phyloP scores from a whole-genome alignment of 2,329 filamentous ascomycete genomes.

The Aureobasidium pullulans region DNA sequence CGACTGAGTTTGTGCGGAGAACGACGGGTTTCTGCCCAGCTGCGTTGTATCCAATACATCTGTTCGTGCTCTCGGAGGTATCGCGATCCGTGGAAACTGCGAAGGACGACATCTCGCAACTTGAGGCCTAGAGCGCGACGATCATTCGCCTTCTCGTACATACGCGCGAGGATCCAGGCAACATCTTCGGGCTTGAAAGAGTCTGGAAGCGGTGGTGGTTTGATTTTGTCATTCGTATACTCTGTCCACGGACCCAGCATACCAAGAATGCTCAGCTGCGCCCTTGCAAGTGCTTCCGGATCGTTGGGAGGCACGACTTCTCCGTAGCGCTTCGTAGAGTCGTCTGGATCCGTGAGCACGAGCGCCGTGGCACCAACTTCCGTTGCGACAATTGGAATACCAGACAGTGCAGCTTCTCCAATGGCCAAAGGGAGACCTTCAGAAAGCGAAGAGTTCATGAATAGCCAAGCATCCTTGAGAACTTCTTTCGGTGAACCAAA shows the following conservation, averaged over 20 bases:
- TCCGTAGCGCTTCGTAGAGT: constrained; percentile 44
- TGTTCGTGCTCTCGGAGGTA: constrained; percentile 43
- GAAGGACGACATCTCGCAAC: constrained; percentile 51
- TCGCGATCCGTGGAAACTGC: constrained; percentile 51
- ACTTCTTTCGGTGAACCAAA: constrained; percentile 47
- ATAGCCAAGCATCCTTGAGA: constrained; percentile 36
- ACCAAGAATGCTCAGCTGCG: constrained; percentile 54
- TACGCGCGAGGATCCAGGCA: constrained; percentile 46
- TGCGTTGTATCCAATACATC: constrained; percentile 23
- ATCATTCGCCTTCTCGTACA: constrained; percentile 52
- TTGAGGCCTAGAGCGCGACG: constrained; percentile 52
- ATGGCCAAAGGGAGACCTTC: constrained; percentile 51
- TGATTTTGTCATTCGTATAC: constrained; percentile 45
- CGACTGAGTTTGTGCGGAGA: background rate
- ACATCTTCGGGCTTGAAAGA: constrained; percentile 45
- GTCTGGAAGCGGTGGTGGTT: constrained; percentile 39
- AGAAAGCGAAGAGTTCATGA: constrained; percentile 50
- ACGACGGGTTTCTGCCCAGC: constrained; percentile 14
- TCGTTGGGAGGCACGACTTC: constrained; percentile 60
- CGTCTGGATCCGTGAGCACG: constrained; percentile 45
- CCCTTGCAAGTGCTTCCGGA: constrained; percentile 50
- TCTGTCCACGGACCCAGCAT: constrained; percentile 55
- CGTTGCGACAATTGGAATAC: constrained; percentile 49
- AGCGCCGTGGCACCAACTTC: constrained; percentile 49
- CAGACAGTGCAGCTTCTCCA: constrained; percentile 51